Evolutionary conservation across 1,284 basidiomycete genomes (phyloP).

Genomic region (Thelephora terrestris): DNA sequence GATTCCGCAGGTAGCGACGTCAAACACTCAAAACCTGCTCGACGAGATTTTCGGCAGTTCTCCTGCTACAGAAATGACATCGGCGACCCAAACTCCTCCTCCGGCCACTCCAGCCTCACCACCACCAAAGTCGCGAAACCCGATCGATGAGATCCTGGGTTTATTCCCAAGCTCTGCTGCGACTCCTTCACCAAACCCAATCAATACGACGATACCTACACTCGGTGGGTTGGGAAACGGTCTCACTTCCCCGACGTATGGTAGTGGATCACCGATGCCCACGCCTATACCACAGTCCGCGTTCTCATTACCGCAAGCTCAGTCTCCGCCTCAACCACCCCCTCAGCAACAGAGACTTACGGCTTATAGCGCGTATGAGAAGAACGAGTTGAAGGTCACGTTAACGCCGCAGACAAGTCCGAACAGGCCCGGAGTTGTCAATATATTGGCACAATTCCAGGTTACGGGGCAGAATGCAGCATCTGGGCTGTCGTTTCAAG

Average conservation of each 20-base stretch:
- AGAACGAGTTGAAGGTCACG: conserved; percentile 83
- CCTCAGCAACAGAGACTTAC: conserved; percentile 45
- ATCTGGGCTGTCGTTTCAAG: conserved; percentile 83
- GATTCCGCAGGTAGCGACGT: conserved; percentile 28
- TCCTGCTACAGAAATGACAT: conserved; percentile 28
- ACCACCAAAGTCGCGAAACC: conserved; percentile 39
- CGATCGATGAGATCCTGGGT: conserved; percentile 86
- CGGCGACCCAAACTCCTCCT: too few species aligned
- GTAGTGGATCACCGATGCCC: conserved; percentile 15
- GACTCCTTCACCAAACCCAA: conserved; percentile 25
- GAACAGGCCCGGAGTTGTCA: conserved; percentile 76
- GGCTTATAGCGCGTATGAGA: conserved; percentile 84
- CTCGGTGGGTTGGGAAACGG: conserved; percentile 8
- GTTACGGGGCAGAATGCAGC: conserved; percentile 43
- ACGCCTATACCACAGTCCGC: conserved; percentile 18
- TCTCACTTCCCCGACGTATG: conserved; percentile 10
- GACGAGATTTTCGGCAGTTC: conserved; percentile 86
- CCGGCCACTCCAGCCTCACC: conserved; percentile 28
- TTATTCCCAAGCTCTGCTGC: conserved; percentile 51
- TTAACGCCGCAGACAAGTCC: conserved; percentile 80
- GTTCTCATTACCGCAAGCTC: conserved; percentile 27
- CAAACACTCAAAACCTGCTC: conserved; percentile 83
- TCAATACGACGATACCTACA: conserved; percentile 54
- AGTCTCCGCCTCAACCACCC: conserved; percentile 21
- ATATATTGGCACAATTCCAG: conserved; percentile 86